Evolutionary conservation across 2,329 filamentous ascomycete genomes (phyloP), one percentile per base, ranked within the genome.

Genomic region (Annulohypoxylon truncatum): DNA sequence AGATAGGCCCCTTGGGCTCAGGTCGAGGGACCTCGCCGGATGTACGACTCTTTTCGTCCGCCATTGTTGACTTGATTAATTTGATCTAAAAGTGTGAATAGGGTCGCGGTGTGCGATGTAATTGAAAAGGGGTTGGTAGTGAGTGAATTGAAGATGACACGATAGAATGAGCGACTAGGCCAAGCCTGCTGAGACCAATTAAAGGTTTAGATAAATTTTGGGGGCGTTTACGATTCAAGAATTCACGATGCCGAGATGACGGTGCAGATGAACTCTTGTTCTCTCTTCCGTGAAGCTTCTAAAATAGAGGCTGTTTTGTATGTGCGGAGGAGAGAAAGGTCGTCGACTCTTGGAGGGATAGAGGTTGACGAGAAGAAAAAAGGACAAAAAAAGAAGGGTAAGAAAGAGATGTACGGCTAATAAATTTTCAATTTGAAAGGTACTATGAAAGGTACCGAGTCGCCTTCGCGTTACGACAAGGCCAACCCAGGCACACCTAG

Each of bases 11-110:
- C 71, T 82, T 82, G 69, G 82, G 80, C 70, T 89, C 86, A 56
- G 80, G 74, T 79, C 91, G 87, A 61, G 87, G 83, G 74, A 87
- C 83, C 79, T 97, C 94, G 79, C 92, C 92, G 48, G 93, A 97
- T 75, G 89, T 85, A 77, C 94, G 91, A 74, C 86, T 90, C 83
- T 97, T 97, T 80, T 97, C 92, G 78, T 92, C 91, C 75, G 83
- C 82, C 85, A 88, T 91, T 91, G 67, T 78, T 82, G 76, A 26
- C 52, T 67, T 63, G 72, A 73, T 70, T 64, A 54, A 54, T 53
- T 20, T 18, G 35, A 31, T 51, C 48, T 67, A 58, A 62, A 56
- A 63, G 61, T 64, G 33, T 55, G 38, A 52, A 59, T 22, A 42
- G n/a, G n/a, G 15, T 68, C 48, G 61, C 44, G 35, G 33, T 24